Evolutionary conservation across 148 eudicot genomes (phyloP).

Genomic region (Polygonum maritimum): DNA sequence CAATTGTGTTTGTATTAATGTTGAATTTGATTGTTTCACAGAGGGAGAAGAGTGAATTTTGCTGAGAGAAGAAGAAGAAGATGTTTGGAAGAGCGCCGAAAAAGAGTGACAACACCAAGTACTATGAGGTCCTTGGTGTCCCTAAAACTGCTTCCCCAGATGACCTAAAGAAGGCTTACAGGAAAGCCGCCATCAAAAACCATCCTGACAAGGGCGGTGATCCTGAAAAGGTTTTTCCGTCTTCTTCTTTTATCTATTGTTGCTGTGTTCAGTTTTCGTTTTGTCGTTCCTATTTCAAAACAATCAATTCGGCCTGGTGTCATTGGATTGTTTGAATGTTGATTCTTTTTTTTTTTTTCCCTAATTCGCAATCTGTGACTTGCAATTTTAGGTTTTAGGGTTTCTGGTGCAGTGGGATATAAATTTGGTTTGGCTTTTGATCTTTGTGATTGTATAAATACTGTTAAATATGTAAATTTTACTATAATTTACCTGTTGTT

Average conservation of each 20-base stretch:
- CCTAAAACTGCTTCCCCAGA: slow-evolving; percentile 35
- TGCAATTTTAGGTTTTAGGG: not conserved
- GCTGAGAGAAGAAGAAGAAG: slow-evolving; percentile 10
- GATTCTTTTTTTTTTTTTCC: not conserved
- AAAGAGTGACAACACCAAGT: slow-evolving; percentile 41
- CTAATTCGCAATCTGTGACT: not conserved
- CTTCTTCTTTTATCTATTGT: not conserved
- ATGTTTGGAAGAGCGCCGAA: slow-evolving; percentile 49
- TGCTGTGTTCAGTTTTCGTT: not conserved
- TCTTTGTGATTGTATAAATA: not conserved
- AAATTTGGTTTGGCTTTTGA: not conserved
- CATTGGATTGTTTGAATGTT: not conserved
- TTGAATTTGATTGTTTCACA: not conserved
- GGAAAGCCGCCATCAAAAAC: slow-evolving; percentile 43
- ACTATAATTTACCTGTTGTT: not conserved
- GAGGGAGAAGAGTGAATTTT: slow-evolving; percentile 11
- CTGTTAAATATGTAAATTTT: not conserved
- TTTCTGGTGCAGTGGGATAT: not conserved
- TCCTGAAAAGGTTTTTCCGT: slow-evolving; percentile 35
- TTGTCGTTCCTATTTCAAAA: not conserved
- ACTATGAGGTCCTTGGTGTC: slow-evolving; percentile 38
- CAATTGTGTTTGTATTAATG: not conserved
- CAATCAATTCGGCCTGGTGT: not conserved
- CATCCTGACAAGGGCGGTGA: slow-evolving; percentile 52
- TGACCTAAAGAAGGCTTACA: slow-evolving; percentile 45